These are phyloP conservation scores for Macaranga tanarius DNA, from an alignment of 441 rosid genomes.

Conservation along the genomic window DNA sequence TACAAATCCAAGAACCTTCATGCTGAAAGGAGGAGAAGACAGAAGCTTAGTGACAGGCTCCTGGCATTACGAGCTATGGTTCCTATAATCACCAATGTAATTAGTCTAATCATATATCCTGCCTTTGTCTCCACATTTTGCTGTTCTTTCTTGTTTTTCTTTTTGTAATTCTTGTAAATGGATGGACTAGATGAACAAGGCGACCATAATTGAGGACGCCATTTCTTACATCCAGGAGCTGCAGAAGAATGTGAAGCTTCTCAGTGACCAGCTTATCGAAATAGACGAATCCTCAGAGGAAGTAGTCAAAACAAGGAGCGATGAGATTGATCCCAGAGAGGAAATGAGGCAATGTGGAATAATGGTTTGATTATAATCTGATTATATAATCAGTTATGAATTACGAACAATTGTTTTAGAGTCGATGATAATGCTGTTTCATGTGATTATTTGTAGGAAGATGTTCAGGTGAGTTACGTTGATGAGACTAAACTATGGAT, in stretches of 20 bases:
- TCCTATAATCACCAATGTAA: conserved; percentile 80
- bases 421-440: background rate
- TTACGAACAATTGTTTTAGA: no score
- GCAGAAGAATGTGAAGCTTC: conserved; percentile 44
- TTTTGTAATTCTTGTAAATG: background rate
- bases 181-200: conserved; percentile 69
- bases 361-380: conserved; percentile 39
- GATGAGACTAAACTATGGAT: conserved; percentile 61
- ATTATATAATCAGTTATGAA: no score
- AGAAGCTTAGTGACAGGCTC: conserved; percentile 70
- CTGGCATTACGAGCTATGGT: conserved; percentile 66
- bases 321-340: conserved; percentile 34
- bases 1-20: conserved; percentile 73
- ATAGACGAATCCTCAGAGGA: conserved; percentile 43
- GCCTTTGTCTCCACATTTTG: background rate
- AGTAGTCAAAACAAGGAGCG: conserved; percentile 8
- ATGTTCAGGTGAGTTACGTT: conserved; percentile 49
- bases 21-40: conserved; percentile 76
- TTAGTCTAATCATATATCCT: background rate
- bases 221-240: conserved; percentile 66
- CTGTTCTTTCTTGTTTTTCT: background rate
- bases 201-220: conserved; percentile 75
- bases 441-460: conserved; percentile 38
- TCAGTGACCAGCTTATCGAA: conserved; percentile 53
- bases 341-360: conserved; percentile 48